phyloP scores from a whole-genome alignment of 106 monocot species.

The Allium cepa region DNA sequence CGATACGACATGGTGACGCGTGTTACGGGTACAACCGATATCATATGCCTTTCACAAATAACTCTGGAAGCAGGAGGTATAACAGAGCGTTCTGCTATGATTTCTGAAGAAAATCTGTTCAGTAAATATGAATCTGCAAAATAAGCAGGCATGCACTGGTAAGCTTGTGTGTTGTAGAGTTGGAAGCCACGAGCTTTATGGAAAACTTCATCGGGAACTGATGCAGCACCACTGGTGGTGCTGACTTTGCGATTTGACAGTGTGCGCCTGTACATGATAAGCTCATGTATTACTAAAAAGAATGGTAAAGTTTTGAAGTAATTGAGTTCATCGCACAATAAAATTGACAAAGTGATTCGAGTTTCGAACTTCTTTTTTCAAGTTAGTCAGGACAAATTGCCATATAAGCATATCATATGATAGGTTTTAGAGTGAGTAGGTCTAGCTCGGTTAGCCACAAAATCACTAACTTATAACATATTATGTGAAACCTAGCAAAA shows the following conservation, averaged over 20 bases:
- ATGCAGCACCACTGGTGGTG: constrained; percentile 77
- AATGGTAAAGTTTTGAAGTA: too few species aligned
- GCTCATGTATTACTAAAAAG: too few species aligned
- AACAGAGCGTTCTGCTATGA: constrained; percentile 51
- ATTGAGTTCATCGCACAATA: too few species aligned
- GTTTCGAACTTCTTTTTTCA: too few species aligned
- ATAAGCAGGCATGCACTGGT: constrained; percentile 88
- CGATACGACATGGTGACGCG: constrained; percentile 77
- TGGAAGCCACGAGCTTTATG: constrained; percentile 76
- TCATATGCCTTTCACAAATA: constrained; percentile 81
- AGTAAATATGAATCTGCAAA: constrained; percentile 85
- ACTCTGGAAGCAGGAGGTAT: constrained; percentile 63
- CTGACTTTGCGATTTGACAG: constrained; percentile 68
- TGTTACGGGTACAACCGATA: constrained; percentile 85
- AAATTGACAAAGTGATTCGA: too few species aligned
- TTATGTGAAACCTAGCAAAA: too few species aligned
- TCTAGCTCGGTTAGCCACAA: too few species aligned
- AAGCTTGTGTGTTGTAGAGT: constrained; percentile 90
- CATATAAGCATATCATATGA: too few species aligned
- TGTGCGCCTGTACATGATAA: constrained; percentile 40
- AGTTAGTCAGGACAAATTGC: too few species aligned
- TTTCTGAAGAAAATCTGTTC: constrained; percentile 88
- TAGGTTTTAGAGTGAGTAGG: too few species aligned
- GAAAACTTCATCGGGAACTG: constrained; percentile 93
- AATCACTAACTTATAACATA: too few species aligned